phyloP scores from a whole-genome alignment of 2,329 filamentous ascomycete genomes.

The Tolypocladium endophyticum region DNA sequence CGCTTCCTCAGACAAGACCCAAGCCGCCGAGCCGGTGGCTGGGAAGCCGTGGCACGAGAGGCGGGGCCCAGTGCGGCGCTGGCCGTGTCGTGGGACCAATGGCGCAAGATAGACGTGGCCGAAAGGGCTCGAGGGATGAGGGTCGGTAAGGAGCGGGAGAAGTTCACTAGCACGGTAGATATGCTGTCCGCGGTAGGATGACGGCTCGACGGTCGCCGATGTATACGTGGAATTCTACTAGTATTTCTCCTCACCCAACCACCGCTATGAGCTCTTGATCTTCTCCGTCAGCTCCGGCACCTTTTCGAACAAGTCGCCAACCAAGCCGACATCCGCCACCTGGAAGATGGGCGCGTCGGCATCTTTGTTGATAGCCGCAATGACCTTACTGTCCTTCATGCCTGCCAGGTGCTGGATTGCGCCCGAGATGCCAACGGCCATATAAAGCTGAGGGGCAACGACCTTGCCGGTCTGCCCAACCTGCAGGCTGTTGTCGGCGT shows the following conservation, averaged over 20 bases:
- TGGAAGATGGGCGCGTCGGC: conserved; percentile 96
- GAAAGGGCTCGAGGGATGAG: conserved; percentile 58
- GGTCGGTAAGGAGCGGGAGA: conserved; percentile 69
- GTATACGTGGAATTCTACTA: not conserved
- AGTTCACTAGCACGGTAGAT: conserved; percentile 45
- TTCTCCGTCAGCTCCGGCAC: conserved; percentile 95
- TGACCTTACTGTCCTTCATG: conserved; percentile 99
- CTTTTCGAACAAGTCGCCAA: conserved; percentile 91
- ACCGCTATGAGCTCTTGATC: conserved; percentile 51
- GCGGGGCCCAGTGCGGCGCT: conserved; percentile 41
- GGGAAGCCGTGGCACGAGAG: conserved; percentile 63
- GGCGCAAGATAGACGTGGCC: conserved; percentile 69
- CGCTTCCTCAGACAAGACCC: conserved; percentile 24
- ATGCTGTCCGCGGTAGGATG: conserved; percentile 45
- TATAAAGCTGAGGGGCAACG: conserved; percentile 88
- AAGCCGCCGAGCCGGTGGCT: conserved; percentile 38
- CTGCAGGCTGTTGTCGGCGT: conserved; percentile 96
- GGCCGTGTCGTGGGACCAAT: conserved; percentile 73
- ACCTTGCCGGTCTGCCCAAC: conserved; percentile 99
- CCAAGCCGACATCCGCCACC: conserved; percentile 88
- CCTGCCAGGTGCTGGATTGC: conserved; percentile 97
- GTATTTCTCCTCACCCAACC: conserved; percentile 5
- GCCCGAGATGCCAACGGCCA: conserved; percentile 91
- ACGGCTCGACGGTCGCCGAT: conserved; percentile 4
- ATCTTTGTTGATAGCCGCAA: conserved; percentile 98